Conservation (phyloP, 768 basidiomycete genomes). For the Leucosporidium creatinivorum region DNA sequence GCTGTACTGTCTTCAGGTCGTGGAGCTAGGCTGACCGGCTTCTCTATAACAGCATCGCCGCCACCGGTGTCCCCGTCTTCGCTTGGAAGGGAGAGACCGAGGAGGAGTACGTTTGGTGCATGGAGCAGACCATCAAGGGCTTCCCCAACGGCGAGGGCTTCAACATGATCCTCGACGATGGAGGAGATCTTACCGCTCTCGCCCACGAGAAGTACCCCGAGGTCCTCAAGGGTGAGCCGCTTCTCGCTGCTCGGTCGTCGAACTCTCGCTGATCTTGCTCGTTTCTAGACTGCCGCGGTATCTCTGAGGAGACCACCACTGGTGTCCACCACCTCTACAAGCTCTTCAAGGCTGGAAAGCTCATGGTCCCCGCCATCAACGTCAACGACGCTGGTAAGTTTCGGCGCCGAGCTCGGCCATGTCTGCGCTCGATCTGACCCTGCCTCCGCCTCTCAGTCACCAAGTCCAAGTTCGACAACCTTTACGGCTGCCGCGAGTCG, state of each 20-base stretch:
- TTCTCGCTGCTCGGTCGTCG: constrained; percentile 2
- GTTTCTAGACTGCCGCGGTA: constrained; percentile 67
- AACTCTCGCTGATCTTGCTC: background rate
- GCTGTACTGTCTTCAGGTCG: constrained; percentile 47
- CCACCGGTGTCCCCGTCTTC: constrained; percentile 95
- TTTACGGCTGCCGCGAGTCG: constrained; percentile 98
- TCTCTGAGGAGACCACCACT: constrained; percentile 99
- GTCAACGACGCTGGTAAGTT: constrained; percentile 55
- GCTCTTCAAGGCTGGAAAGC: constrained; percentile 86
- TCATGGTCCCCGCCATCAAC: constrained; percentile 98
- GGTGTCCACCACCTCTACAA: constrained; percentile 99
- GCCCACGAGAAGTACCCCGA: constrained; percentile 97
- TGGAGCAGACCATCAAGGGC: constrained; percentile 86
- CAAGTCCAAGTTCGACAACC: constrained; percentile 95
- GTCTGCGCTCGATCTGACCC: background rate
- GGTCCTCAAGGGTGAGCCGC: constrained; percentile 58
- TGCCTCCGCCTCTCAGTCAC: constrained; percentile 74
- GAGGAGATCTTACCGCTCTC: constrained; percentile 87
- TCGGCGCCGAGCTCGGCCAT: too few relatives aligned
- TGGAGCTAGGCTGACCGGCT: background rate
- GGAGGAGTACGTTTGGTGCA: constrained; percentile 94
- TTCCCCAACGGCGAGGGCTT: constrained; percentile 75
- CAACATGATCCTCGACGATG: constrained; percentile 99
- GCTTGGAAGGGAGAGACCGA: constrained; percentile 99
- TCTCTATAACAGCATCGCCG: constrained; percentile 48